These are phyloP conservation scores for Naganishia friedmannii DNA, from an alignment of 768 basidiomycete species.

Conservation along the genomic window DNA sequence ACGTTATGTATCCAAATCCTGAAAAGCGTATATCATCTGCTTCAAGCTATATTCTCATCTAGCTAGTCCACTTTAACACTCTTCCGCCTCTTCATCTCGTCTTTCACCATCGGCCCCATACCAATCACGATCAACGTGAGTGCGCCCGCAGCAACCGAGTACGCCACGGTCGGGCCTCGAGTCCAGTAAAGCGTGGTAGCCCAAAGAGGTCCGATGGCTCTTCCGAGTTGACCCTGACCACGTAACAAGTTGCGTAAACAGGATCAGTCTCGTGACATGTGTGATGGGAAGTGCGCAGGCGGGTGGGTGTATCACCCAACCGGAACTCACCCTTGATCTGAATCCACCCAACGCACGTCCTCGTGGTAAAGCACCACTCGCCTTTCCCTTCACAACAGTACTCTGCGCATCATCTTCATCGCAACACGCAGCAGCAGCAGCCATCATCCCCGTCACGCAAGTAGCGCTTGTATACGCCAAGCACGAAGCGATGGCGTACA, in stretches of 20 bases:
- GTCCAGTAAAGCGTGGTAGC: constrained; percentile 58
- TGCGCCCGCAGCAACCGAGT: constrained; percentile 38
- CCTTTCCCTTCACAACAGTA: constrained; percentile 58
- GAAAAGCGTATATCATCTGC: too few relatives aligned
- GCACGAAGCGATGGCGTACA: constrained; percentile 68
- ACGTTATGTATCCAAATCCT: too few relatives aligned
- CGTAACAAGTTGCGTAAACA: background rate
- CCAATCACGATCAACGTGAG: constrained; percentile 31
- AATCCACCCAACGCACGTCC: constrained; percentile 81
- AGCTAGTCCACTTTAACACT: constrained; percentile 12
- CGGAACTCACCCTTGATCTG: constrained; percentile 59
- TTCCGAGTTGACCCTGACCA: constrained; percentile 80
- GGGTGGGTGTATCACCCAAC: too few relatives aligned
- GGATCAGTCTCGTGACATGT: too few relatives aligned
- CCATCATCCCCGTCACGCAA: constrained; percentile 88
- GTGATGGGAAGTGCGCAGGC: too few relatives aligned
- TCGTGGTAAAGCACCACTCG: constrained; percentile 67
- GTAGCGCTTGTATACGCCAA: constrained; percentile 93
- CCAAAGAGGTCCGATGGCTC: constrained; percentile 86
- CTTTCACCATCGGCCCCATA: constrained; percentile 30
- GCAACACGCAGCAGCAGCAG: constrained; percentile 84
- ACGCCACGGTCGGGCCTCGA: constrained; percentile 46
- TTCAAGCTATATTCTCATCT: too few relatives aligned
- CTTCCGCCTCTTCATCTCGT: constrained; percentile 30
- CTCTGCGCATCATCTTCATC: constrained; percentile 61